Evolutionary conservation across 2,329 filamentous ascomycete genomes (phyloP).

Genomic region (Cyphellophora attinorum): DNA sequence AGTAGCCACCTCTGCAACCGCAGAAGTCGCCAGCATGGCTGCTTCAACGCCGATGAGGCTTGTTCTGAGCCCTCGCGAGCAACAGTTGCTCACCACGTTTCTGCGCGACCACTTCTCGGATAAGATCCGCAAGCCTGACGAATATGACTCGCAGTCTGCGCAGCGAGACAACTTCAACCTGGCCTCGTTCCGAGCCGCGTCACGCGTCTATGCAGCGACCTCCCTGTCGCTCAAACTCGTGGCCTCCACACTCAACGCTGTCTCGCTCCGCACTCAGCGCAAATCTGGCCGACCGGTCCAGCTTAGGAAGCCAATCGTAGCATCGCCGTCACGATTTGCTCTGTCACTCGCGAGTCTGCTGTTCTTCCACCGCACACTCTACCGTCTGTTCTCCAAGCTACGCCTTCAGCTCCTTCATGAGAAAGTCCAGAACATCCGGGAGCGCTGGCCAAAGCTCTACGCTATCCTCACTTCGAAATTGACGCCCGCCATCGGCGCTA

Average conservation of each 20-base stretch:
- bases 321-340: slow-evolving; percentile 64
- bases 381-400: slow-evolving; percentile 77
- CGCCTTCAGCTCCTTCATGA: slow-evolving; percentile 69
- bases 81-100: slow-evolving; percentile 8
- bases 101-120: slow-evolving; percentile 1
- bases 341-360: slow-evolving; percentile 77
- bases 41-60: slow-evolving; percentile 6
- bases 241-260: slow-evolving; percentile 12
- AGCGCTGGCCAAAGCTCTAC: slow-evolving; percentile 69
- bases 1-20: too few species aligned
- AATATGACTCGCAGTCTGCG: background rate
- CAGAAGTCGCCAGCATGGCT: too few species aligned
- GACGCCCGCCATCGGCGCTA: slow-evolving; percentile 83
- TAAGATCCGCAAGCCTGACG: background rate
- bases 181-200: slow-evolving; percentile 58
- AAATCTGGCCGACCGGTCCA: slow-evolving; percentile 24
- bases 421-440: slow-evolving; percentile 70
- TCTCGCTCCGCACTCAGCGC: slow-evolving; percentile 5
- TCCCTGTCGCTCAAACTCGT: slow-evolving; percentile 51
- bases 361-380: slow-evolving; percentile 77
- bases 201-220: slow-evolving; percentile 60
- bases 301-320: slow-evolving; percentile 31
- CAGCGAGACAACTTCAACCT: slow-evolving; percentile 56
- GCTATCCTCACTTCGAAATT: slow-evolving; percentile 69
- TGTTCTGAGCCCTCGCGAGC: slow-evolving; percentile 15